These are phyloP conservation scores for Scopulariopsis brevicaulis DNA, from an alignment of 2,329 filamentous ascomycete species.

Conservation along the genomic window DNA sequence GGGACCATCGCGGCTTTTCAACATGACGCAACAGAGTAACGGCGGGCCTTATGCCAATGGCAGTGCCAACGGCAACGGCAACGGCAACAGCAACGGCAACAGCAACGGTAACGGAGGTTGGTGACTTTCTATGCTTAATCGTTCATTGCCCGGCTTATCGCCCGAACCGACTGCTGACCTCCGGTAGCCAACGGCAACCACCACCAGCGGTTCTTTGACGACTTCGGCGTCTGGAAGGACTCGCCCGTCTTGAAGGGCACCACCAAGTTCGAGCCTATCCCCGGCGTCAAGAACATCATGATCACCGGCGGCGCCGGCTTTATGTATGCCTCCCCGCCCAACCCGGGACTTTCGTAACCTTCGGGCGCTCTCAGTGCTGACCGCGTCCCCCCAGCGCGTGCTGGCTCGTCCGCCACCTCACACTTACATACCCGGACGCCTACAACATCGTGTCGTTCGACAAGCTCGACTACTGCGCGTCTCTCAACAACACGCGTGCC, in stretches of 20 bases:
- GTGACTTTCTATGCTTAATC: neutral
- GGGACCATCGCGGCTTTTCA: neutral
- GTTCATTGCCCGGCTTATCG: neutral
- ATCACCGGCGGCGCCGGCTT: slow-evolving; percentile 78
- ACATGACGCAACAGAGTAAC: neutral
- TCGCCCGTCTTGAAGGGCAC: slow-evolving; percentile 59
- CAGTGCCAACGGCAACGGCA: neutral
- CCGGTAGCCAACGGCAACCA: slow-evolving; percentile 13
- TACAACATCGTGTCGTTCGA: slow-evolving; percentile 79
- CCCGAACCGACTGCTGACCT: slow-evolving; percentile 5
- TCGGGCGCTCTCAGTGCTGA: slow-evolving; percentile 4
- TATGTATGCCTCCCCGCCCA: slow-evolving; percentile 47
- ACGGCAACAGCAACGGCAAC: neutral
- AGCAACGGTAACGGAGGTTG: neutral
- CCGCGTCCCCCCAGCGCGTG: slow-evolving; percentile 46
- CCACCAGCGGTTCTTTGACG: slow-evolving; percentile 35
- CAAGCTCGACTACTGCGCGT: slow-evolving; percentile 74
- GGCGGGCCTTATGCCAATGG: neutral
- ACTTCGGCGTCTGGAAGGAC: slow-evolving; percentile 57
- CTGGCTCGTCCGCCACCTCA: slow-evolving; percentile 72
- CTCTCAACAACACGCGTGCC: slow-evolving; percentile 65
- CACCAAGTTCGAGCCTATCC: slow-evolving; percentile 57
- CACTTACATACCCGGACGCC: slow-evolving; percentile 57
- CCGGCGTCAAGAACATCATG: slow-evolving; percentile 69
- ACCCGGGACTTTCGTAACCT: neutral